A percentile compares a stretch with the other conserved stretches of the same genome.
phyloP scores from a whole-genome alignment of 163 green algal species.

The Smithsoniella earleae region DNA sequence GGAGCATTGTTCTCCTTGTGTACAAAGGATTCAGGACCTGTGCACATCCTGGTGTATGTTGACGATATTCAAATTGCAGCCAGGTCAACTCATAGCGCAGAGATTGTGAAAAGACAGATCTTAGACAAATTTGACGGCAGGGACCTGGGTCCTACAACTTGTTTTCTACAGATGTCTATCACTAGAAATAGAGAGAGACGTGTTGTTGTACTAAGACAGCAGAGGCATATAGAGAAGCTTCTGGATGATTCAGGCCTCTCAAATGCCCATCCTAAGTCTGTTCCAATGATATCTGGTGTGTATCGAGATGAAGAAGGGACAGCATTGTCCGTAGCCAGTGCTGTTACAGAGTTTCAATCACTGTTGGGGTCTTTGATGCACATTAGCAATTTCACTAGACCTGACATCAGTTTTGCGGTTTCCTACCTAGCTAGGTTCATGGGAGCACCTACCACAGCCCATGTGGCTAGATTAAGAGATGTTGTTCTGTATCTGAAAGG shows the following conservation, averaged over 20 bases:
- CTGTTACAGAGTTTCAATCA: neutral
- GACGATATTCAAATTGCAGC: constrained; percentile 21
- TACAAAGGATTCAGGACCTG: neutral
- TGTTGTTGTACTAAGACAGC: neutral
- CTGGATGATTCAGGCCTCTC: neutral
- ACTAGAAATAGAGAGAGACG: neutral
- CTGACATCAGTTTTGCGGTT: neutral
- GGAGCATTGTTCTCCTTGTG: neutral
- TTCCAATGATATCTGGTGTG: neutral
- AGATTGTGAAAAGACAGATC: constrained; percentile 32
- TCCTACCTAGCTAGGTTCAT: neutral
- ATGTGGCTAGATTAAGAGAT: neutral
- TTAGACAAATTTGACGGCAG: neutral
- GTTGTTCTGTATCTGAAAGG: neutral
- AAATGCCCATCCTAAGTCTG: neutral
- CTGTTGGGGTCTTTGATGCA: neutral
- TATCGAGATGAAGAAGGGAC: neutral
- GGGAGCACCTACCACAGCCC: neutral
- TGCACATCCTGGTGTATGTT: neutral
- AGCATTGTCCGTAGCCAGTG: neutral
- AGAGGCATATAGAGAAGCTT: neutral
- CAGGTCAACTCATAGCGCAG: neutral
- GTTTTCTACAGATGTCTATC: neutral
- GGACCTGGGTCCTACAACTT: neutral
- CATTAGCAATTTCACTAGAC: neutral